A percentile compares a stretch with the other conserved stretches of the same genome.
Conservation (phyloP, 805 yeast genomes). For the Naumovozyma baii region DNA sequence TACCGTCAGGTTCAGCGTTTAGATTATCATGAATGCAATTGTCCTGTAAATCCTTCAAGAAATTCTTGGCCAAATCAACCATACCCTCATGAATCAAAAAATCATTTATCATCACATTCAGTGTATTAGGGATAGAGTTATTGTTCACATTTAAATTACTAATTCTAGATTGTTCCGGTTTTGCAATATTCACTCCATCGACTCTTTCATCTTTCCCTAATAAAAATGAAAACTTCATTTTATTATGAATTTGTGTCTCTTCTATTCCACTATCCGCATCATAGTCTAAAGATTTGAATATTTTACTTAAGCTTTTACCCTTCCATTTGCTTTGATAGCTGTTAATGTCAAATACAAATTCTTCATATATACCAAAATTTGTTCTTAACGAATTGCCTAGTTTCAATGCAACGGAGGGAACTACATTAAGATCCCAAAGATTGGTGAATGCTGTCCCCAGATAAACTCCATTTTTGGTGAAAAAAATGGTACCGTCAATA, state of each 20-base stretch:
- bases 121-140: conserved; percentile 21
- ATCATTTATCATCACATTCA: conserved; percentile 26
- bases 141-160: conserved; percentile 19
- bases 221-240: conserved; percentile 4
- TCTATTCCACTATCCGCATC: conserved; percentile 11
- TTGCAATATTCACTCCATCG: conserved; percentile 7
- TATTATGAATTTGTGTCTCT: conserved; percentile 4
- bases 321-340: conserved; percentile 43
- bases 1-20: conserved; percentile 11
- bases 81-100: conserved; percentile 54
- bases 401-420: conserved; percentile 39
- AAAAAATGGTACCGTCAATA: conserved; percentile 51
- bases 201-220: conserved; percentile 16
- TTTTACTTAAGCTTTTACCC: conserved; percentile 24
- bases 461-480: conserved; percentile 71
- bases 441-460: conserved; percentile 47
- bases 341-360: conserved; percentile 52
- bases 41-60: conserved; percentile 36
- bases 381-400: conserved; percentile 29
- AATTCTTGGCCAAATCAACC: conserved; percentile 43
- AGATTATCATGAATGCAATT: conserved; percentile 18
- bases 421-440: conserved; percentile 32
- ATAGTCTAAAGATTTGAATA: conserved; percentile 12
- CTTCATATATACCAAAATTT: conserved; percentile 38
- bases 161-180: conserved; percentile 16